Evolutionary conservation across 208 protist genomes (phyloP).

Genomic region (Trypanosoma conorhini): DNA sequence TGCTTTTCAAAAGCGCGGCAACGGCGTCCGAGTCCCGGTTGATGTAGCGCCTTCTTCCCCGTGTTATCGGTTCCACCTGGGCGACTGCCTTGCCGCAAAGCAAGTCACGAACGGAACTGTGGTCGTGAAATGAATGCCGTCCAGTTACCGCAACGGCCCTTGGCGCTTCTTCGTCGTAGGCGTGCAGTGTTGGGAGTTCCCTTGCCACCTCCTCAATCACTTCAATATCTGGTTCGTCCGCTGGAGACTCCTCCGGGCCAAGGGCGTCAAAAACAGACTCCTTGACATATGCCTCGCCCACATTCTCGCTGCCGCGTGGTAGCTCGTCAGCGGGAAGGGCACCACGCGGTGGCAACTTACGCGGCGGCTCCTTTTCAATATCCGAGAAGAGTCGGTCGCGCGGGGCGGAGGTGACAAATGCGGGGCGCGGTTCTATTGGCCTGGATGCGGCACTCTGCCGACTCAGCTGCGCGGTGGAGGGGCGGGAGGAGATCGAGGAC

Average conservation of each 20-base stretch:
- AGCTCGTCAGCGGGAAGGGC: not conserved
- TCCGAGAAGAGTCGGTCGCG: conserved; percentile 77
- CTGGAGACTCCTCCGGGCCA: conserved; percentile 12
- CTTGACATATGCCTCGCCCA: conserved; percentile 26
- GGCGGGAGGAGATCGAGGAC: conserved; percentile 34
- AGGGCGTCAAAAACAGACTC: conserved; percentile 27
- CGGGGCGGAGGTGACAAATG: conserved; percentile 66
- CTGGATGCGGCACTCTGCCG: conserved; percentile 16
- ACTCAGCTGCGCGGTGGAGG: conserved; percentile 24
- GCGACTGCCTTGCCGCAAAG: conserved; percentile 43
- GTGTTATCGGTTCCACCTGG: conserved; percentile 7
- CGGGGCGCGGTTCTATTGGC: conserved; percentile 32
- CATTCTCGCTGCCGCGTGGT: not conserved
- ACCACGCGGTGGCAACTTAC: conserved; percentile 28
- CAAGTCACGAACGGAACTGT: conserved; percentile 63
- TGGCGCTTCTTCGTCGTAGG: conserved; percentile 22
- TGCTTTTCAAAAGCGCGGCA: conserved; percentile 21
- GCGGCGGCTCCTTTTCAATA: conserved; percentile 59
- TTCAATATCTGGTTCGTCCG: conserved; percentile 53
- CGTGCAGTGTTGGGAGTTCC: conserved; percentile 13
- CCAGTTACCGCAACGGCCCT: conserved; percentile 35
- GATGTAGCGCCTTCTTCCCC: conserved; percentile 25
- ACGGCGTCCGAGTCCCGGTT: conserved; percentile 27
- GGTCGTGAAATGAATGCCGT: conserved; percentile 51
- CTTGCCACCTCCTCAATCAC: conserved; percentile 42